A percentile compares a stretch with the other conserved stretches of the same genome.
These are phyloP conservation scores for Candida rishiriensis DNA, from an alignment of 805 yeast species.

Conservation along the genomic window DNA sequence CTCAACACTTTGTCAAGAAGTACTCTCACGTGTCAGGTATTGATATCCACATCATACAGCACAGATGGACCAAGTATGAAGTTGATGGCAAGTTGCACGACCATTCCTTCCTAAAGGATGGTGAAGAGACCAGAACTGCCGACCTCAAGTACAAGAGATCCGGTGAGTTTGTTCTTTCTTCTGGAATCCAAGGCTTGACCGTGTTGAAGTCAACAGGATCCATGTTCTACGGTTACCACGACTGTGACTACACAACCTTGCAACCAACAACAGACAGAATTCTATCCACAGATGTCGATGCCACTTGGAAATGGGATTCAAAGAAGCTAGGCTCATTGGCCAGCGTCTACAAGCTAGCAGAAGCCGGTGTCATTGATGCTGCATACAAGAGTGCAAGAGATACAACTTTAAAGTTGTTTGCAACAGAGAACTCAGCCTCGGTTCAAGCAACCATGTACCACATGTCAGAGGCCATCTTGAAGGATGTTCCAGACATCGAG, in stretches of 20 bases:
- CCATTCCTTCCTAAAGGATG: conserved; percentile 83
- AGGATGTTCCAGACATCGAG: conserved; percentile 49
- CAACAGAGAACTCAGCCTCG: conserved; percentile 83
- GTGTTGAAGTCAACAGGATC: conserved; percentile 90
- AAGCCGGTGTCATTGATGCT: conserved; percentile 58
- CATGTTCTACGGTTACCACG: conserved; percentile 83
- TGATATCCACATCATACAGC: conserved; percentile 62
- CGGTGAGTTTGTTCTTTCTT: conserved; percentile 54
- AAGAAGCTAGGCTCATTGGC: conserved; percentile 46
- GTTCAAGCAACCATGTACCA: conserved; percentile 97
- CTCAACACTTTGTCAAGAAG: conserved; percentile 72
- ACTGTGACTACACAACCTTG: conserved; percentile 86
- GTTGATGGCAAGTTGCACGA: conserved; percentile 74
- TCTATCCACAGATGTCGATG: conserved; percentile 79
- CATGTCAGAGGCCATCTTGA: conserved; percentile 74
- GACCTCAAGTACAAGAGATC: conserved; percentile 46
- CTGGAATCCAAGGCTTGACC: conserved; percentile 73
- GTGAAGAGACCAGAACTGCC: conserved; percentile 73
- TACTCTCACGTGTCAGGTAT: conserved; percentile 75
- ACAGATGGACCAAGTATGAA: conserved; percentile 71
- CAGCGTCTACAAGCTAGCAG: conserved; percentile 47
- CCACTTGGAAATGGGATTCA: conserved; percentile 63
- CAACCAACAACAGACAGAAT: conserved; percentile 80
- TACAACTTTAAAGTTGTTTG: conserved; percentile 72
- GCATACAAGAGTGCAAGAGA: conserved; percentile 60